These are phyloP conservation scores for Circinella umbellata DNA, from an alignment of 371 early-diverging fungal species.

Conservation along the genomic window DNA sequence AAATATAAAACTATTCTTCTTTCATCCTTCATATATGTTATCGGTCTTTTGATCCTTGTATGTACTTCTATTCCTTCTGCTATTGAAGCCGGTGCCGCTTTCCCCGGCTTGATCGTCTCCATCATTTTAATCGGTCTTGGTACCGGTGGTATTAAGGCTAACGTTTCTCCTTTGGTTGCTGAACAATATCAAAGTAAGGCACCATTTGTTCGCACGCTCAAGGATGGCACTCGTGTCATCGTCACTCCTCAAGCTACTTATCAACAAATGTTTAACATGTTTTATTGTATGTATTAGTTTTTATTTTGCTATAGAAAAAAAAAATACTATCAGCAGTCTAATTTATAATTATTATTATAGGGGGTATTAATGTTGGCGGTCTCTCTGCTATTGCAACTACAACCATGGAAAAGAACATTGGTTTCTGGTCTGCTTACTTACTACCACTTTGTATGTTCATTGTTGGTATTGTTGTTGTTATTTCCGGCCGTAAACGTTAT, in stretches of 20 bases:
- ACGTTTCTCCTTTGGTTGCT: constrained; percentile 52
- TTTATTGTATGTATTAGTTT: constrained; percentile 18
- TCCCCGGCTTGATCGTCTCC: constrained; percentile 71
- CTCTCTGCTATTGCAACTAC: constrained; percentile 64
- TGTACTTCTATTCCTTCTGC: constrained; percentile 64
- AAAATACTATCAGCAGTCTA: no score
- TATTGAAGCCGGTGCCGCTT: constrained; percentile 56
- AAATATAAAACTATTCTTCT: constrained; percentile 81
- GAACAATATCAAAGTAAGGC: constrained; percentile 43
- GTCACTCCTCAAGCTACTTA: constrained; percentile 36
- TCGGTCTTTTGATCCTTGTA: constrained; percentile 74
- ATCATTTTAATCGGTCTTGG: constrained; percentile 73
- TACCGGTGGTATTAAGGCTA: constrained; percentile 58
- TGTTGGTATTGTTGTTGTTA: constrained; percentile 60
- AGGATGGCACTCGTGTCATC: constrained; percentile 30
- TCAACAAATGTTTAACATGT: constrained; percentile 34
- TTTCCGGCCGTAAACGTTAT: constrained; percentile 64
- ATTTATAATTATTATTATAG: neutral
- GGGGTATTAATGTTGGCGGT: constrained; percentile 68
- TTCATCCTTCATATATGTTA: constrained; percentile 68
- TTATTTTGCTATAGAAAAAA: no score
- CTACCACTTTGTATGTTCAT: constrained; percentile 76
- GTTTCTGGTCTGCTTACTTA: constrained; percentile 71
- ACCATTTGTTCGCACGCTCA: constrained; percentile 38
- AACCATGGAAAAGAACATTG: constrained; percentile 55